A percentile compares a stretch with the other conserved stretches of the same genome.
Evolutionary conservation across 108 stramenopile species (phyloP).

Genomic region (Skeletonema costatum): DNA sequence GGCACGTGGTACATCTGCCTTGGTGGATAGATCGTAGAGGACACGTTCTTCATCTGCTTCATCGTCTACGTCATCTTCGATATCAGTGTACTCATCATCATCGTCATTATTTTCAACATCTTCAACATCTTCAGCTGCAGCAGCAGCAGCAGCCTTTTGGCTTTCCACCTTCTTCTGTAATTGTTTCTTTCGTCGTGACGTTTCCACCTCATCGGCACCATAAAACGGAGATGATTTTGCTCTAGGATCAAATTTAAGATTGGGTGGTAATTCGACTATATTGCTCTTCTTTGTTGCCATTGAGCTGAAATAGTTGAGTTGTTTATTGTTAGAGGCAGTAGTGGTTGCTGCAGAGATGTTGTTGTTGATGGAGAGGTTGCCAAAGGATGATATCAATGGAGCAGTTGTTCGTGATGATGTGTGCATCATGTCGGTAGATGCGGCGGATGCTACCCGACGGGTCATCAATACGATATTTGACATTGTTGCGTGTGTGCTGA

Average conservation of each 20-base stretch:
- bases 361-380: background rate
- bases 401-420: background rate
- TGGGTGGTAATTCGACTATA: conserved; percentile 4
- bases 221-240: conserved; percentile 3
- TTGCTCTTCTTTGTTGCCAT: background rate
- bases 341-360: background rate
- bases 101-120: background rate
- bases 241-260: conserved; percentile 6
- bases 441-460: background rate
- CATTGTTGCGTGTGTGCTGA: too few relatives aligned
- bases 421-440: background rate
- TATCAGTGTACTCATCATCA: conserved; percentile 27
- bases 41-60: conserved; percentile 43
- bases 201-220: background rate
- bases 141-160: background rate
- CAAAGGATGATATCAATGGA: background rate
- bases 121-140: background rate
- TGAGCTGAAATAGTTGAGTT: background rate
- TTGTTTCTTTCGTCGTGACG: background rate
- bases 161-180: background rate
- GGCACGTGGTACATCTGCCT: conserved; percentile 27
- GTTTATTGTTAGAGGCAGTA: background rate
- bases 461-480: background rate
- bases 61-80: conserved; percentile 39
- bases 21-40: conserved; percentile 36